Percentiles rank a stretch among this genome's conserved stretches.
Evolutionary conservation across 176 grass and related monocot genomes (phyloP).

Genomic region (Urochloa ruziziensis): DNA sequence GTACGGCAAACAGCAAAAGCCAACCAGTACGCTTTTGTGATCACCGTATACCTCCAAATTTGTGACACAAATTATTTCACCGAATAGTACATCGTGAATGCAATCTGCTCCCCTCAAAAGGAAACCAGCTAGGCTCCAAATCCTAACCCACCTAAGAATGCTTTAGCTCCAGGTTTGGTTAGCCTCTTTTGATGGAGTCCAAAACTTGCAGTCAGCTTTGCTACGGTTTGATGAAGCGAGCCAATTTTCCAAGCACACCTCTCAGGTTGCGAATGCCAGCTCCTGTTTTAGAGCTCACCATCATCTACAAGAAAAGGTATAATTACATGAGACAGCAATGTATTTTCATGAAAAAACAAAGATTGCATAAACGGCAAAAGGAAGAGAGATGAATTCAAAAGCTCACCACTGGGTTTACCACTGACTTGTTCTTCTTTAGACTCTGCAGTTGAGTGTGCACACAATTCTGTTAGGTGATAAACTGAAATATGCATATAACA

Average conservation of each 20-base stretch:
- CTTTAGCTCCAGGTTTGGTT: not conserved
- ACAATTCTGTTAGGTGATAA: not conserved
- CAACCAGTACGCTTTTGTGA: not conserved
- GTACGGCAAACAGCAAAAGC: not conserved
- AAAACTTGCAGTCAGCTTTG: not conserved
- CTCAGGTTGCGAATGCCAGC: conserved; percentile 69
- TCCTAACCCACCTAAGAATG: not conserved
- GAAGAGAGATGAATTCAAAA: not conserved
- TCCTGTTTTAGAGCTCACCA: conserved; percentile 90
- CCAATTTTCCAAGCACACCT: conserved; percentile 64
- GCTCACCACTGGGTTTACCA: conserved; percentile 81
- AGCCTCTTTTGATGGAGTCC: not conserved
- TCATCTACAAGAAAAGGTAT: conserved; percentile 49
- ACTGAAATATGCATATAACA: not conserved
- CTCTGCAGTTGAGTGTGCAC: conserved; percentile 43
- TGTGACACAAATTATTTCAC: not conserved
- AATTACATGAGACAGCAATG: not conserved
- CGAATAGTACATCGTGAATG: not conserved
- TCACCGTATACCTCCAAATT: not conserved
- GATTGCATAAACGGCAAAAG: not conserved
- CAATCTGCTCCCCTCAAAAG: not conserved
- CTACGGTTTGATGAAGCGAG: conserved; percentile 82
- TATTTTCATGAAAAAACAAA: not conserved
- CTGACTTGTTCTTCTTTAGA: conserved; percentile 74
- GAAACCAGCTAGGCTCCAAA: not conserved